A percentile compares a stretch with the other conserved stretches of the same genome.
Conservation (phyloP, 495 filamentous ascomycete species). For the Niebla homalea region DNA sequence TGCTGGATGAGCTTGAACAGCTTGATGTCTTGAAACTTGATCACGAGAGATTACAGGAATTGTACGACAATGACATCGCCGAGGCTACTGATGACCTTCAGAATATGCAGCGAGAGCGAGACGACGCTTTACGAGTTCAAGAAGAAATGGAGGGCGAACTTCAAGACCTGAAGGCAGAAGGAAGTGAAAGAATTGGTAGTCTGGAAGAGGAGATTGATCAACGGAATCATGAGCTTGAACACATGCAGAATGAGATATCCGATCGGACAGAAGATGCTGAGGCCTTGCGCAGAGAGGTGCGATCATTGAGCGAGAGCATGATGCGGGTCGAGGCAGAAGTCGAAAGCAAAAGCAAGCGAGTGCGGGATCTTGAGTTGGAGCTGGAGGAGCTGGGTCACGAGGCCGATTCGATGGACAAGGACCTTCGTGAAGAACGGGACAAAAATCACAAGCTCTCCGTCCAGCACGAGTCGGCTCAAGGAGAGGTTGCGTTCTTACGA, state of each 20-base stretch:
- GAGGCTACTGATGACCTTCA: slow-evolving; percentile 65
- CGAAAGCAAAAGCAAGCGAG: slow-evolving; percentile 47
- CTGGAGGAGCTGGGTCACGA: slow-evolving; percentile 63
- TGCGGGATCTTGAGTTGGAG: slow-evolving; percentile 62
- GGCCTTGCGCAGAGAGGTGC: slow-evolving; percentile 79
- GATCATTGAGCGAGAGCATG: slow-evolving; percentile 71
- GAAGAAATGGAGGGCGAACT: slow-evolving; percentile 71
- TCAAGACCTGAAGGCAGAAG: slow-evolving; percentile 51
- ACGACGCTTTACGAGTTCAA: slow-evolving; percentile 66
- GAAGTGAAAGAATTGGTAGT: slow-evolving; percentile 55
- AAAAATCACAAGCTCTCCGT: slow-evolving; percentile 78
- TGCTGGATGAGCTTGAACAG: slow-evolving; percentile 50
- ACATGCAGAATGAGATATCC: slow-evolving; percentile 52
- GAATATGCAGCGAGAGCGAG: slow-evolving; percentile 70
- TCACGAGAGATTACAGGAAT: slow-evolving; percentile 42
- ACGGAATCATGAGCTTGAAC: slow-evolving; percentile 56
- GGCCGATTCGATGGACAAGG: slow-evolving; percentile 61
- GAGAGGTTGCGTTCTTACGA: slow-evolving; percentile 85
- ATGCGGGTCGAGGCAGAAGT: slow-evolving; percentile 80
- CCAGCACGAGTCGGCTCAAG: slow-evolving; percentile 82
- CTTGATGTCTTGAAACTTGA: slow-evolving; percentile 44
- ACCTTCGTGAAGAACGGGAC: slow-evolving; percentile 63
- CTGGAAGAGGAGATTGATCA: slow-evolving; percentile 68
- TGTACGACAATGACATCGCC: slow-evolving; percentile 65
- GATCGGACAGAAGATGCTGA: slow-evolving; percentile 60